Evolutionary conservation across 2,329 filamentous ascomycete genomes (phyloP), one percentile per base, ranked within the genome.

Genomic region (Fusarium concolor): DNA sequence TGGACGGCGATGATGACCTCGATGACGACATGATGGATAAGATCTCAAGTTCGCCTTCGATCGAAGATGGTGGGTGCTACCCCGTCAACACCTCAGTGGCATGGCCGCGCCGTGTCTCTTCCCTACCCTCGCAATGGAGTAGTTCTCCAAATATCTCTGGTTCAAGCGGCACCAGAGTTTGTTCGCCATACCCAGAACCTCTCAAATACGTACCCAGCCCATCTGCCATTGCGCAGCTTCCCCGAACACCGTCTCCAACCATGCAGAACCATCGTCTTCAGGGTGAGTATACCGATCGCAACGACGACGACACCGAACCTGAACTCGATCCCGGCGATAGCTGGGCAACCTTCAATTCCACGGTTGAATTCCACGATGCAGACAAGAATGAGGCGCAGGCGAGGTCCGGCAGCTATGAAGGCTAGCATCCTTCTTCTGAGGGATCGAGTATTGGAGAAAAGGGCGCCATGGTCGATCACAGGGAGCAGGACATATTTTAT

Each of bases 1-100:
- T 88, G 74, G 87, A 91, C 71, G 87, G 88, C 69, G 89, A 88
- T 47, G 91, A 92, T 72, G 87, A 92, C 74, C 82, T 94, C 78
- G 94, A 96, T 76, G 85, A 97, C 80, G 95, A 98, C 79, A 90
- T 97, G 89, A 93, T 97, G 92, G 96, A 98, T 83, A 96, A 96
- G 81, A 97, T 99, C 71, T 98, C 95, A 75, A 98, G 94, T 80
- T 98, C 95, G 75, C 96, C 96, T 77, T 98, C 95, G 74, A 99
- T 99, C 80, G 94, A 97, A 85, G 95, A 98, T 91, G 95, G 95
- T 99, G 90, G 87, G 94, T 96, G 84, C 82, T 81, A 79, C 81
- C 77, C 76, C 50, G 69, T 73, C 71, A 62, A 71, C 65, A 75
- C 79, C 71, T 76, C 78, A 51, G 75, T 65, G 69, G 74, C 74